These are phyloP conservation scores for Aspergillus sp. DNA, from an alignment of 2,329 filamentous ascomycete species.

Conservation along the genomic window DNA sequence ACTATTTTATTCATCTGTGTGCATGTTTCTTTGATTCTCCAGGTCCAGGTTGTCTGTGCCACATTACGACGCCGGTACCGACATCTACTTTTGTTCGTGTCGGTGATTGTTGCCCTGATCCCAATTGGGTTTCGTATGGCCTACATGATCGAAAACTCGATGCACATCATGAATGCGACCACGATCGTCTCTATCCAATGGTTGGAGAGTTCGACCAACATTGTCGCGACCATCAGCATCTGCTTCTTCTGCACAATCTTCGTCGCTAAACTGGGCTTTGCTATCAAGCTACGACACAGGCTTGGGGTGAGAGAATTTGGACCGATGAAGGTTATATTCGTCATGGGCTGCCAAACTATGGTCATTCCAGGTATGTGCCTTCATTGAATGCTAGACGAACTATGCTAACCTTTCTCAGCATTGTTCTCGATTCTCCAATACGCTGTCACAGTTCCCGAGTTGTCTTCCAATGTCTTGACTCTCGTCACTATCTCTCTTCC, in stretches of 20 bases:
- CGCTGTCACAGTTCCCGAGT: slow-evolving; percentile 45
- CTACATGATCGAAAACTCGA: slow-evolving; percentile 46
- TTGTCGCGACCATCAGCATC: slow-evolving; percentile 52
- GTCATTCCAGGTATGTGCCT: slow-evolving; percentile 52
- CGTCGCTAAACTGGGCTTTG: slow-evolving; percentile 55
- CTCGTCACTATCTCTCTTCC: slow-evolving; percentile 60
- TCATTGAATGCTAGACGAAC: background rate
- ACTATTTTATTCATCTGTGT: slow-evolving; percentile 52
- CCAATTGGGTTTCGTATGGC: slow-evolving; percentile 52
- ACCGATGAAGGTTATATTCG: slow-evolving; percentile 62
- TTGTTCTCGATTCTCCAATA: slow-evolving; percentile 59
- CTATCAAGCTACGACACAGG: slow-evolving; percentile 51
- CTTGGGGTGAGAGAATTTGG: slow-evolving; percentile 59
- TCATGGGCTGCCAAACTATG: slow-evolving; percentile 65
- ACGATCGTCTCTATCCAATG: slow-evolving; percentile 28
- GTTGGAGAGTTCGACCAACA: slow-evolving; percentile 44
- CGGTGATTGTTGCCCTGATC: slow-evolving; percentile 45
- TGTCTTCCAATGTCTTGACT: slow-evolving; percentile 53
- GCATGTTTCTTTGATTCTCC: slow-evolving; percentile 57
- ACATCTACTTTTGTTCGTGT: slow-evolving; percentile 42
- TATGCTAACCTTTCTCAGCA: slow-evolving; percentile 39
- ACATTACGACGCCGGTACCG: slow-evolving; percentile 43
- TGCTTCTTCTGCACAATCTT: slow-evolving; percentile 61
- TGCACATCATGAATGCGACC: slow-evolving; percentile 29
- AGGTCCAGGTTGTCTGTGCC: slow-evolving; percentile 59